Conservation (phyloP, 352 stramenopile genomes). For the Phytophthora syringae region DNA sequence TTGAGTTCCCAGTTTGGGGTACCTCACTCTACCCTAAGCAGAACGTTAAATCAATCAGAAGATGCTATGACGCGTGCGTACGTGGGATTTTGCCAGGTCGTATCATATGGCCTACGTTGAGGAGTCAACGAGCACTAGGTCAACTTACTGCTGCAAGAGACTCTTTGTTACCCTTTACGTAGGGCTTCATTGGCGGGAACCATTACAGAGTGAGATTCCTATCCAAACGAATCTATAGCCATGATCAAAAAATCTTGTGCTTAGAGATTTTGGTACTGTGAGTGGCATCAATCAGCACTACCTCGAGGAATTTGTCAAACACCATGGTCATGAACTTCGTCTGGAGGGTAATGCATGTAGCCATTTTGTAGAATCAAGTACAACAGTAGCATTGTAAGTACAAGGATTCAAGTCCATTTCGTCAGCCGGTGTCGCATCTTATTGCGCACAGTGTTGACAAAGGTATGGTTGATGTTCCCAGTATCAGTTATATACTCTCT, state of each 20-base stretch:
- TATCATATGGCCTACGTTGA: too few relatives aligned
- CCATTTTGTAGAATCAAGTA: not conserved
- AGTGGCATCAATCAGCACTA: constrained; percentile 8
- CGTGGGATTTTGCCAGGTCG: too few relatives aligned
- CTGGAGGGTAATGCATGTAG: not conserved
- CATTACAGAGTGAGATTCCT: too few relatives aligned
- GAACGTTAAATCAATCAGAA: too few relatives aligned
- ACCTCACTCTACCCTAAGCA: too few relatives aligned
- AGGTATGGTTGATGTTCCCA: not conserved
- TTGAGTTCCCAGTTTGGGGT: too few relatives aligned
- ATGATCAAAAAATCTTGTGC: too few relatives aligned
- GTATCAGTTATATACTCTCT: not conserved
- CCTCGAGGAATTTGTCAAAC: not conserved
- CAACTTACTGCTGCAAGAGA: too few relatives aligned
- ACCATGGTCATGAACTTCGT: not conserved
- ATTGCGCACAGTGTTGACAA: not conserved
- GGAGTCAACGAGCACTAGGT: too few relatives aligned
- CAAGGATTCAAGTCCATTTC: not conserved
- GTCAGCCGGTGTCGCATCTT: not conserved
- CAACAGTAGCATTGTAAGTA: not conserved
- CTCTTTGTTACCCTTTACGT: too few relatives aligned
- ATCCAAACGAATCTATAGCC: not conserved
- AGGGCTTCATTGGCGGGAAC: too few relatives aligned
- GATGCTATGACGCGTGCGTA: too few relatives aligned
- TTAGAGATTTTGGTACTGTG: not conserved